These are phyloP conservation scores for Fusarium bulbicola DNA, from an alignment of 2,329 filamentous ascomycete species.

Conservation along the genomic window DNA sequence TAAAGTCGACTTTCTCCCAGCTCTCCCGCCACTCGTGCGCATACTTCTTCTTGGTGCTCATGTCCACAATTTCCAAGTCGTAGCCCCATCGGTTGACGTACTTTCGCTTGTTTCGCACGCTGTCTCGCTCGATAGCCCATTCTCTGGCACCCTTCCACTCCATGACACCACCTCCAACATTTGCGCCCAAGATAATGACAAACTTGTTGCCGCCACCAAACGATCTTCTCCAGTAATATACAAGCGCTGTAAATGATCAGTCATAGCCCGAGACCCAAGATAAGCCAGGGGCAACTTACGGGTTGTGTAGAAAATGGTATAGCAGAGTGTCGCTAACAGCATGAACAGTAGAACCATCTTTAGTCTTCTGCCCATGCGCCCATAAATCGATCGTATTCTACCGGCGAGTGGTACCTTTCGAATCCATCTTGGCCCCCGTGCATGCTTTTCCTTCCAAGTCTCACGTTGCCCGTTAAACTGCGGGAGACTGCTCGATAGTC, in stretches of 20 bases:
- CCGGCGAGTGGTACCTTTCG: slow-evolving; percentile 57
- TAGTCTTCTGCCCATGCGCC: slow-evolving; percentile 69
- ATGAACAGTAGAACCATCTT: slow-evolving; percentile 70
- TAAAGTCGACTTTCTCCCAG: slow-evolving; percentile 98
- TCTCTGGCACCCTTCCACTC: slow-evolving; percentile 98
- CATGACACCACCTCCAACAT: slow-evolving; percentile 96
- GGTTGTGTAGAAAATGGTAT: slow-evolving; percentile 75
- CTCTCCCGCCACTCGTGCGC: slow-evolving; percentile 99
- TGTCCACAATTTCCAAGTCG: slow-evolving; percentile 94
- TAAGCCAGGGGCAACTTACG: slow-evolving; percentile 65
- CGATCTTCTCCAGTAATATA: slow-evolving; percentile 75
- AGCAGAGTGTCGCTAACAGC: slow-evolving; percentile 73
- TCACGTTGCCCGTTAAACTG: slow-evolving; percentile 71
- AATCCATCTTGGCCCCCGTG: slow-evolving; percentile 65
- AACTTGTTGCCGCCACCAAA: slow-evolving; percentile 87
- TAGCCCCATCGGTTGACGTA: slow-evolving; percentile 93
- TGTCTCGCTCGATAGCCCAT: slow-evolving; percentile 98
- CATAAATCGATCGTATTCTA: slow-evolving; percentile 56
- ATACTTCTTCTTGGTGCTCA: slow-evolving; percentile 98
- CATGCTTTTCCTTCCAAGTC: slow-evolving; percentile 81
- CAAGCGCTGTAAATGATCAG: slow-evolving; percentile 42
- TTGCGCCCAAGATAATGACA: slow-evolving; percentile 92
- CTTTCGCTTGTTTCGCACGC: slow-evolving; percentile 91
- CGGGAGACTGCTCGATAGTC: slow-evolving; percentile 81
- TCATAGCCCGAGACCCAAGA: background rate